Conservation (phyloP, 352 stramenopile species). For the Pythium inflatum region DNA sequence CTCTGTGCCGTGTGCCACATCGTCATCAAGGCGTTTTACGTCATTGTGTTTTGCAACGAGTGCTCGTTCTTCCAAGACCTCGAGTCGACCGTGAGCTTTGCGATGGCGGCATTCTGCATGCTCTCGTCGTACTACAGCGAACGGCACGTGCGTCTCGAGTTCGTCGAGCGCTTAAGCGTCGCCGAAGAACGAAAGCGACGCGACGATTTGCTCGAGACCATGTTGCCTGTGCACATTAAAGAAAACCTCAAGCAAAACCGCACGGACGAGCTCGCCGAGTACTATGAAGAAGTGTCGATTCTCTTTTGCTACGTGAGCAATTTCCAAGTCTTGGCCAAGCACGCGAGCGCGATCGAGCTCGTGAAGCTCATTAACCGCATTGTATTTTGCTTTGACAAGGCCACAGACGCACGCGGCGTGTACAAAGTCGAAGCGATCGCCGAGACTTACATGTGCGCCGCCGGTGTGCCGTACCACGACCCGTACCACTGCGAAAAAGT, state of each 20-base stretch:
- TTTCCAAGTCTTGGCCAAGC: conserved; percentile 70
- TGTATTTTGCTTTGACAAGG: conserved; percentile 84
- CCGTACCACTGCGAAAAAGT: conserved; percentile 76
- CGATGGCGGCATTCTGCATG: conserved; percentile 69
- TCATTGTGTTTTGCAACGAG: conserved; percentile 53
- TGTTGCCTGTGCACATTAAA: conserved; percentile 78
- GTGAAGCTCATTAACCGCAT: conserved; percentile 88
- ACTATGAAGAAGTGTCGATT: conserved; percentile 82
- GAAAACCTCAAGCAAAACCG: conserved; percentile 74
- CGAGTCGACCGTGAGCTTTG: conserved; percentile 52
- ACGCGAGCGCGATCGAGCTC: conserved; percentile 73
- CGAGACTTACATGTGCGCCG: conserved; percentile 84
- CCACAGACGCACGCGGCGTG: conserved; percentile 67
- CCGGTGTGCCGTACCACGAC: conserved; percentile 63
- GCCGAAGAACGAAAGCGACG: conserved; percentile 70
- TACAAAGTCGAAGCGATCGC: conserved; percentile 91
- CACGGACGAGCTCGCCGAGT: conserved; percentile 65
- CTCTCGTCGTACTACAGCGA: conserved; percentile 71
- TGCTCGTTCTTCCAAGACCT: conserved; percentile 55
- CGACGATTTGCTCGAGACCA: conserved; percentile 73
- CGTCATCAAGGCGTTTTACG: conserved; percentile 50
- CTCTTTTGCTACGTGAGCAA: conserved; percentile 86
- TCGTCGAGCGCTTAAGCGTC: conserved; percentile 62
- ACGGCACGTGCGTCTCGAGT: conserved; percentile 64
- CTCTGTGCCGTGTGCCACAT: conserved; percentile 54